Evolutionary conservation across 306 rosid genomes (phyloP).

Genomic region (Spatholobus suberectus): DNA sequence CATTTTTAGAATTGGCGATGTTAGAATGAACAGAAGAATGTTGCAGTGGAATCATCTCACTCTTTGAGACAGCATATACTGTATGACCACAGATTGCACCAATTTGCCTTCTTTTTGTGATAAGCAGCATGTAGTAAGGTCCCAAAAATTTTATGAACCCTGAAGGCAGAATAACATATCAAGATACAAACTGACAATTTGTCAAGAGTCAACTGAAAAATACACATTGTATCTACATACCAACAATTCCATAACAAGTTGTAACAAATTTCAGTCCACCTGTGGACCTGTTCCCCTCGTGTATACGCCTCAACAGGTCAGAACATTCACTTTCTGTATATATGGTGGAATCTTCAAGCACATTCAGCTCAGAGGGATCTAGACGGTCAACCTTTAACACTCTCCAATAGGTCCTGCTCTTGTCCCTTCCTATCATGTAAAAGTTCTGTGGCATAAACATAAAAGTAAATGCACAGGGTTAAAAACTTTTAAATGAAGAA

Average conservation of each 20-base stretch:
- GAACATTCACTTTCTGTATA: conserved; percentile 76
- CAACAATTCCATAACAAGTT: conserved; percentile 86
- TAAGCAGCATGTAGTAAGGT: conserved; percentile 87
- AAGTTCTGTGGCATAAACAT: conserved; percentile 67
- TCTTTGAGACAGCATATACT: conserved; percentile 76
- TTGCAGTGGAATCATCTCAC: conserved; percentile 79
- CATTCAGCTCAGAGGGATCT: conserved; percentile 69
- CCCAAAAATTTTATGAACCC: conserved; percentile 87
- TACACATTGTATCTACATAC: conserved; percentile 48
- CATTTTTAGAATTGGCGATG: conserved; percentile 63
- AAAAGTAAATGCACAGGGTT: conserved; percentile 14
- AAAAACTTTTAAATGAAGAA: conserved; percentile 5
- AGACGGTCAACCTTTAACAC: conserved; percentile 78
- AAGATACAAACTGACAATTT: conserved; percentile 29
- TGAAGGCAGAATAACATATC: conserved; percentile 45
- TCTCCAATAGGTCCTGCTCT: conserved; percentile 78
- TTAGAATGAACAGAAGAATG: conserved; percentile 66
- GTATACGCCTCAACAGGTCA: conserved; percentile 81
- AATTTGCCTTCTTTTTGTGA: conserved; percentile 84
- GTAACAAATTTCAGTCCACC: conserved; percentile 90
- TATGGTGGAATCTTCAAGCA: conserved; percentile 73
- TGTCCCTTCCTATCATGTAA: conserved; percentile 90
- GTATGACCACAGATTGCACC: conserved; percentile 84
- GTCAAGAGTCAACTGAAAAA: conserved; percentile 17
- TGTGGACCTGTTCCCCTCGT: conserved; percentile 82